phyloP scores from a whole-genome alignment of 148 eudicot species.

The Limonium bicolor region DNA sequence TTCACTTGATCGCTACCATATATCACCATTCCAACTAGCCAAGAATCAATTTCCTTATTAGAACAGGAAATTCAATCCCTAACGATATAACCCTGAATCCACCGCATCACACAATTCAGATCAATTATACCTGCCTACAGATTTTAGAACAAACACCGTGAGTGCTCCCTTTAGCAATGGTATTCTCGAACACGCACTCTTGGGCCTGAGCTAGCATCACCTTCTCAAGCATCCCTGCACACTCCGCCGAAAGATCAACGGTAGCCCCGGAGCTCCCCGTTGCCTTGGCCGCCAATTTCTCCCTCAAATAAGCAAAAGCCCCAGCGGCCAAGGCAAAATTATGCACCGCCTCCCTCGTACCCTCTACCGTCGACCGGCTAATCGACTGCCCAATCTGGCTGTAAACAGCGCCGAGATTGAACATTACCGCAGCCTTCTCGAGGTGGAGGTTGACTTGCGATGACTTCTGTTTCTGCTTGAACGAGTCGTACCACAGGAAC shows the following conservation, averaged over 20 bases:
- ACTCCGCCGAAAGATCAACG: conserved; percentile 68
- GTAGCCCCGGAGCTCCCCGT: conserved; percentile 44
- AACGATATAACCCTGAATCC: background rate
- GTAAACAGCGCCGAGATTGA: conserved; percentile 75
- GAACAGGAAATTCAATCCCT: background rate
- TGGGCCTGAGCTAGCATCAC: conserved; percentile 93
- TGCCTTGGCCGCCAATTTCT: conserved; percentile 54
- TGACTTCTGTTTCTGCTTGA: conserved; percentile 50
- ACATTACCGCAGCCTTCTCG: conserved; percentile 79
- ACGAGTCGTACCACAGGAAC: conserved; percentile 74
- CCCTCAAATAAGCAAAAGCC: conserved; percentile 69
- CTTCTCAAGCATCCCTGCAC: conserved; percentile 89
- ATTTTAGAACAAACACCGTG: conserved; percentile 81
- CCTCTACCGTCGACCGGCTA: conserved; percentile 48
- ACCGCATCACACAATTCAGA: background rate
- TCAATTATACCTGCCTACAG: conserved; percentile 48
- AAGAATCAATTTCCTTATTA: background rate
- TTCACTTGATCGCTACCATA: background rate
- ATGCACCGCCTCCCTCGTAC: conserved; percentile 59
- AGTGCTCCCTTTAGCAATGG: conserved; percentile 67
- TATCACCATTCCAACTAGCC: background rate
- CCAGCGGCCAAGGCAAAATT: conserved; percentile 60
- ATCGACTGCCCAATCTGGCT: conserved; percentile 59
- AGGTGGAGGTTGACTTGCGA: conserved; percentile 54
- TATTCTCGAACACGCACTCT: conserved; percentile 78